Evolutionary conservation across 176 grass and related monocot species (phyloP).

Genomic region (Eremochloa ophiuroides): DNA sequence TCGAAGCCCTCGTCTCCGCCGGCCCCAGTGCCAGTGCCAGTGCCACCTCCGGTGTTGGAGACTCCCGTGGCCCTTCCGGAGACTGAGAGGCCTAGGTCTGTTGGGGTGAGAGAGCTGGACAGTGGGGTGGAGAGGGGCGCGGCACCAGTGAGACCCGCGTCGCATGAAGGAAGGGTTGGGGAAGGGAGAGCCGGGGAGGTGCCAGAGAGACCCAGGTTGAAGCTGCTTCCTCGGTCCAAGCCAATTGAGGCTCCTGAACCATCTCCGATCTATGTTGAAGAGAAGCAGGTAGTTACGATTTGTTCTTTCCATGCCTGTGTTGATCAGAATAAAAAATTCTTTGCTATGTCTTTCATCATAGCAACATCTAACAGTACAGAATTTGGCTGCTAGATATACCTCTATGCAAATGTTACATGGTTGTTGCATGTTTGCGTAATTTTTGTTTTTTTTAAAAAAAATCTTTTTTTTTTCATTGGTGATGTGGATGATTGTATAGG

Average conservation of each 20-base stretch:
- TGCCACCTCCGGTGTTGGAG: slow-evolving; percentile 26
- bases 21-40: background rate
- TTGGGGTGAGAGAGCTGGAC: slow-evolving; percentile 46
- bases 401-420: background rate
- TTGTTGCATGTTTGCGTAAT: slow-evolving; percentile 1
- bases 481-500: slow-evolving; percentile 27
- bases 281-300: slow-evolving; percentile 56
- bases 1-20: slow-evolving; percentile 51
- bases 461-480: slow-evolving; percentile 19
- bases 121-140: slow-evolving; percentile 35
- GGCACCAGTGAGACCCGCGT: slow-evolving; percentile 47
- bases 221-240: slow-evolving; percentile 75
- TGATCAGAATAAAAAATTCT: background rate
- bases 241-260: slow-evolving; percentile 51
- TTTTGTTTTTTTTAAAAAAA: background rate
- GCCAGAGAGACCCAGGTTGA: slow-evolving; percentile 69
- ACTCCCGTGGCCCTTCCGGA: slow-evolving; percentile 24
- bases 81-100: slow-evolving; percentile 52
- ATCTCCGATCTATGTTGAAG: slow-evolving; percentile 47
- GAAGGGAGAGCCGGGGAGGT: slow-evolving; percentile 37
- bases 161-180: slow-evolving; percentile 59
- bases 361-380: background rate
- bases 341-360: background rate
- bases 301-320: background rate
- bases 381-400: background rate